Percentiles rank a stretch among this genome's conserved stretches.
Evolutionary conservation across 2,329 filamentous ascomycete genomes (phyloP).

Genomic region (Cercospora sp.): DNA sequence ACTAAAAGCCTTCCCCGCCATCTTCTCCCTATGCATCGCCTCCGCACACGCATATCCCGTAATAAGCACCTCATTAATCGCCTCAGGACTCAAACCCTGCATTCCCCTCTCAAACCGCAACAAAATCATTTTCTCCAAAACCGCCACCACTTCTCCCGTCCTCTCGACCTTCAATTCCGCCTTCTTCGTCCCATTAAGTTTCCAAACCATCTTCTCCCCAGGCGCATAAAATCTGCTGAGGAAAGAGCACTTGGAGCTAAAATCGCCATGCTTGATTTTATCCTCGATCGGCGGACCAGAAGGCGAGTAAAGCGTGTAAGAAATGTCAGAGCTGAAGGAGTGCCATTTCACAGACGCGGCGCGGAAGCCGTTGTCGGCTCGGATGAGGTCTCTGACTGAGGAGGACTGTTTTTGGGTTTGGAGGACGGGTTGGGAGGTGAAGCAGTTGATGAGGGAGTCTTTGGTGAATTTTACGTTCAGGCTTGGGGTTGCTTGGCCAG

Average conservation of each 20-base stretch:
- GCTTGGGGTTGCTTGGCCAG: background rate
- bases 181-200: background rate
- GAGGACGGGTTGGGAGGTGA: background rate
- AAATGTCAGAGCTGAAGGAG: background rate
- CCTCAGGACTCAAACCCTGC: background rate
- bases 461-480: background rate
- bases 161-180: background rate
- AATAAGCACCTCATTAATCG: constrained; percentile 1
- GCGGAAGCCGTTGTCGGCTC: background rate
- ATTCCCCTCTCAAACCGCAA: background rate
- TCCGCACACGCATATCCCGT: background rate
- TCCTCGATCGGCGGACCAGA: background rate
- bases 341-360: background rate
- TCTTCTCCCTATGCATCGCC: background rate
- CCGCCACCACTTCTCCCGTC: background rate
- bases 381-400: background rate
- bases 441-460: background rate
- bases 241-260: constrained; percentile 1
- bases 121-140: background rate
- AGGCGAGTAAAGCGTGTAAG: background rate
- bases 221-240: background rate
- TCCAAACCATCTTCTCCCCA: constrained; percentile 2
- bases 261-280: background rate
- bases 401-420: background rate
- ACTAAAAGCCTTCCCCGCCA: constrained; percentile 7